Conservation (phyloP, 2,329 filamentous ascomycete genomes). For the Neonectria magnoliae region DNA sequence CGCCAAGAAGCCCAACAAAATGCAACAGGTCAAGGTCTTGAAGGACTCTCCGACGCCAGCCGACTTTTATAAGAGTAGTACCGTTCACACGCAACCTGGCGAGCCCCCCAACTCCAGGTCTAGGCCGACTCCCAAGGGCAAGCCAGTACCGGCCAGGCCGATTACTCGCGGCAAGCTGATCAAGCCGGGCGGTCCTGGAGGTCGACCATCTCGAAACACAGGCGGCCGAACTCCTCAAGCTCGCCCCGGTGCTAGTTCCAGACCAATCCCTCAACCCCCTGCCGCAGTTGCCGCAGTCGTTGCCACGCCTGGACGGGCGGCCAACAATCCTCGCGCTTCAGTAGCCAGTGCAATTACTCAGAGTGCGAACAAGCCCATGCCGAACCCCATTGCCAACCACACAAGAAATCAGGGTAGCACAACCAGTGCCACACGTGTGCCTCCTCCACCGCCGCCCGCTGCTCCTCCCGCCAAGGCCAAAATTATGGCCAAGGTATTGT, state of each 20-base stretch:
- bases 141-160: constrained; percentile 85
- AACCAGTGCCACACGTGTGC: constrained; percentile 62
- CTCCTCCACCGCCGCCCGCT: constrained; percentile 74
- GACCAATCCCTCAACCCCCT: constrained; percentile 48
- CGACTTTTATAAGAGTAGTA: constrained; percentile 94
- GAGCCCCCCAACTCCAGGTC: constrained; percentile 86
- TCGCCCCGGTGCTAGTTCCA: constrained; percentile 50
- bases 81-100: constrained; percentile 85
- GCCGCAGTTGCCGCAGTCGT: constrained; percentile 43
- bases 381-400: constrained; percentile 59
- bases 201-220: constrained; percentile 78
- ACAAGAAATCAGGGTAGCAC: constrained; percentile 65
- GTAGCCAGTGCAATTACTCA: constrained; percentile 30
- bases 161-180: constrained; percentile 95
- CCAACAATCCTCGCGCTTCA: constrained; percentile 22
- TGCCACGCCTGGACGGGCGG: constrained; percentile 29
- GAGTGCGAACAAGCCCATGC: constrained; percentile 45
- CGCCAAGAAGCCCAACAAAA: constrained; percentile 96
- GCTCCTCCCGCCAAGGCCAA: constrained; percentile 71
- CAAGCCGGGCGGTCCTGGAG: constrained; percentile 86
- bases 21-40: constrained; percentile 85
- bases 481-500: constrained; percentile 87
- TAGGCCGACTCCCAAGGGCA: constrained; percentile 85
- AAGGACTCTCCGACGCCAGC: constrained; percentile 83
- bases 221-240: constrained; percentile 57